Percentiles rank a stretch among this genome's conserved stretches.
phyloP scores from a whole-genome alignment of 2,329 filamentous ascomycete species.

The Colletotrichum euphorbiae region DNA sequence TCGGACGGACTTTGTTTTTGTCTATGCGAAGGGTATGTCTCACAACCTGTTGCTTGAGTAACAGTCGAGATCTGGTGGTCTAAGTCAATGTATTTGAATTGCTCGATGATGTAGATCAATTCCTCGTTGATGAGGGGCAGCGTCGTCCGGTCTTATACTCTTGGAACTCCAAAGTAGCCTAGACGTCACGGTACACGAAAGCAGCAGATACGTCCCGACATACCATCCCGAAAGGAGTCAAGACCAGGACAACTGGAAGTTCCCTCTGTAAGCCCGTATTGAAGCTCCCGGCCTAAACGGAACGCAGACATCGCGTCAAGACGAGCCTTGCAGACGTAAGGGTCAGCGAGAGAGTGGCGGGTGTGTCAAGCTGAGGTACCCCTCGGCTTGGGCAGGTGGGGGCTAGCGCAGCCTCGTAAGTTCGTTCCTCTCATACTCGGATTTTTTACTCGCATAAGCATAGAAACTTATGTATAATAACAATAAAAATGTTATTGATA shows the following conservation, averaged over 20 bases:
- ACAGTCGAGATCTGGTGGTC: background rate
- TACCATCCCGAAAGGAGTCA: constrained; percentile 15
- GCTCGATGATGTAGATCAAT: background rate
- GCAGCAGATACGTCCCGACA: constrained; percentile 15
- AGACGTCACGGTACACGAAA: background rate
- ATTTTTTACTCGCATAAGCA: too few species aligned
- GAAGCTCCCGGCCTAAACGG: too few species aligned
- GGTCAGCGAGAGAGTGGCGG: too few species aligned
- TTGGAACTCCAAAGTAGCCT: background rate
- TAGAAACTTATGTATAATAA: too few species aligned
- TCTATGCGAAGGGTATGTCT: background rate
- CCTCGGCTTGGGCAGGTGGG: too few species aligned
- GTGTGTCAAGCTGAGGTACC: too few species aligned
- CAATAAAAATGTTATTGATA: too few species aligned
- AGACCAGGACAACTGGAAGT: background rate
- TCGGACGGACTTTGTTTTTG: constrained; percentile 4
- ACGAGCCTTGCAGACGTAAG: too few species aligned
- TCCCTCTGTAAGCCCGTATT: background rate
- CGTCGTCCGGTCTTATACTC: constrained; percentile 8
- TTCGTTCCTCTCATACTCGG: too few species aligned
- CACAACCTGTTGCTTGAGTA: background rate
- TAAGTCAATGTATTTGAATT: background rate
- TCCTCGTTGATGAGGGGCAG: constrained; percentile 1
- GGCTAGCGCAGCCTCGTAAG: too few species aligned
- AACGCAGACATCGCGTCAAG: too few species aligned